Base-by-base conservation (phyloP, 192 early-diverging fungal genomes). In the Coemansia aciculifera region DNA sequence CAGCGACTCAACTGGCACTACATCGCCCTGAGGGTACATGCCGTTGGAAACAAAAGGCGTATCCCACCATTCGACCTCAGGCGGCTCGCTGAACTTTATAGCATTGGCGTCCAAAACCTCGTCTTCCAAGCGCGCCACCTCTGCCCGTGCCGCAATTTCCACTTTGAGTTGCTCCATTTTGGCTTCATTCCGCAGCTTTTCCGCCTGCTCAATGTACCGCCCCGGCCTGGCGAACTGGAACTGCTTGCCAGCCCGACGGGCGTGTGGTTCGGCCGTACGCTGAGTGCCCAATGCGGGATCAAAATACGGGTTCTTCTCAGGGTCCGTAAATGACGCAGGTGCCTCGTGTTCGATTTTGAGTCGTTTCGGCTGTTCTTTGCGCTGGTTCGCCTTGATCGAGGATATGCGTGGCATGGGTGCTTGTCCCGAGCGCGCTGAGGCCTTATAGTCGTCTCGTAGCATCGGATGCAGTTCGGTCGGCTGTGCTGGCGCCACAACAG, bases 11-110 rank as follows among this genome's bases (percentile, higher is more conserved):
- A 74, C 37, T n/a, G 86, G 77, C 0, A 85, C 77, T 1, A 76
- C 66, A 21, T 77, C 68, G 23, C 89, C 76, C 46, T 85, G 83
- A 37, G 87, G 87, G 78, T 98, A 98, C 8, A 84, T 79, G 49
- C 86, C 86, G 70, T 92, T 87, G 2, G 82, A 72, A 13, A 91
- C 84, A 24, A 98, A 85, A 12, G 90, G 91, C 37, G 87, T 88
- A 85, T 99, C 98, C 98, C 98, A 99, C 98, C 98, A 99, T 77
- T 99, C 98, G 11, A 93, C 87, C 2, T 63, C 82, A 0, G 95
- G 92, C 24, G 94, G 91, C 51, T 86, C 78, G 31, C 87, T 81
- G 66, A 65, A 68, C 84, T 83, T 90, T 9, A 92, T 87, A 5
- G 63, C 69, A 24, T 34, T 74, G 10, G 48, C 66, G 31, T 79